Percentiles rank a stretch among this genome's conserved stretches.
These are phyloP conservation scores for Parasarocladium wereldwijsianum DNA, from an alignment of 2,329 filamentous ascomycete species.

Conservation along the genomic window DNA sequence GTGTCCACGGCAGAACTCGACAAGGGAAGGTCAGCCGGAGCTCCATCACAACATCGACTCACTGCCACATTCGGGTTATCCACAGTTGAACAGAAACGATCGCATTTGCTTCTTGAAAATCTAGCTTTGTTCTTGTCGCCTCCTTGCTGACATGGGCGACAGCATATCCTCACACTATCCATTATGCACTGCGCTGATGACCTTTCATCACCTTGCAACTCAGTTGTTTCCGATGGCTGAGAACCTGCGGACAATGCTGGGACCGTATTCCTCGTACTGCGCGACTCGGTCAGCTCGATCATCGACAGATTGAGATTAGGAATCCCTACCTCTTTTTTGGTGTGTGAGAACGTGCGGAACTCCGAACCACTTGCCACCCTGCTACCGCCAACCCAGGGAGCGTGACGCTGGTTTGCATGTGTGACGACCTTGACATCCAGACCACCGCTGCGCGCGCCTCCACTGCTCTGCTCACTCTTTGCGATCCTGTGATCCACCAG, in stretches of 20 bases:
- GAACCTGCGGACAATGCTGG: conserved; percentile 88
- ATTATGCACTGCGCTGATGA: no score
- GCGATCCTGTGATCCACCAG: conserved; percentile 86
- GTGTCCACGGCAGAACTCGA: no score
- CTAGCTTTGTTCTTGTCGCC: no score
- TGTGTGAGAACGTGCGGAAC: conserved; percentile 98
- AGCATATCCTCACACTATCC: no score
- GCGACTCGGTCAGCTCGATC: conserved; percentile 8
- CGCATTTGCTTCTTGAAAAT: no score
- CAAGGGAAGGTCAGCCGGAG: no score
- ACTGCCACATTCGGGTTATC: no score
- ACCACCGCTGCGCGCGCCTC: conserved; percentile 83
- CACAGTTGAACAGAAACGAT: no score
- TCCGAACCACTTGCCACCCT: conserved; percentile 93
- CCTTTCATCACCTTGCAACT: no score
- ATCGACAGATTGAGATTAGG: not conserved
- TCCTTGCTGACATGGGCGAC: no score
- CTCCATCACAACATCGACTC: no score
- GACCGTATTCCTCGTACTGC: conserved; percentile 88
- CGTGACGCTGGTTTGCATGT: conserved; percentile 93
- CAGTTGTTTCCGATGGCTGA: no score
- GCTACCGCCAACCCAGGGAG: conserved; percentile 96
- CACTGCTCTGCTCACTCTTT: conserved; percentile 81
- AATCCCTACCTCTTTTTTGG: conserved; percentile 54
- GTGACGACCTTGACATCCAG: conserved; percentile 94